Evolutionary conservation across 2,329 filamentous ascomycete species (phyloP).

Genomic region (Aspergillaceae sp.): DNA sequence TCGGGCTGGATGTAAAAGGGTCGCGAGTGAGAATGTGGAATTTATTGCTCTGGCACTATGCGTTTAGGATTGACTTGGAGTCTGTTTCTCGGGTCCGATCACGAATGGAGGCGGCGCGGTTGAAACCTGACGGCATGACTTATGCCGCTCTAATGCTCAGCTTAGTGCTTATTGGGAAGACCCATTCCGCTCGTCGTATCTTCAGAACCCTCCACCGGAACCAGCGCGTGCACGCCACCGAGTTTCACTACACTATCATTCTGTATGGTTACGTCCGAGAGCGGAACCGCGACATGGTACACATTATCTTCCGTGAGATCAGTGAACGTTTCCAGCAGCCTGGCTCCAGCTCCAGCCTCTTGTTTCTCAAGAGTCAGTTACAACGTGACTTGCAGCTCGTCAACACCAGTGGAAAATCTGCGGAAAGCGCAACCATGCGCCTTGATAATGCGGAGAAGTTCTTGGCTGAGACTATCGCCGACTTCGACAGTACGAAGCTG

Average conservation of each 20-base stretch:
- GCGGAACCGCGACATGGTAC: conserved; percentile 41
- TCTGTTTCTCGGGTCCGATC: conserved; percentile 47
- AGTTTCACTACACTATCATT: conserved; percentile 41
- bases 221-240: conserved; percentile 29
- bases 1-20: conserved; percentile 43
- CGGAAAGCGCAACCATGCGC: conserved; percentile 10
- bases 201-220: conserved; percentile 32
- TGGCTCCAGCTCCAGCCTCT: conserved; percentile 25
- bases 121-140: conserved; percentile 49
- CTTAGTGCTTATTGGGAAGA: conserved; percentile 44
- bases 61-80: conserved; percentile 51
- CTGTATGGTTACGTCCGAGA: conserved; percentile 42
- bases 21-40: conserved; percentile 67
- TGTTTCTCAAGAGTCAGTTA: conserved; percentile 28
- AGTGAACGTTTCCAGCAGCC: conserved; percentile 26
- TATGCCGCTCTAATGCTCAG: conserved; percentile 55
- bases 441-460: conserved; percentile 29
- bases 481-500: conserved; percentile 33
- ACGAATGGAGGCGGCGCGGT: conserved; percentile 45
- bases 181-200: conserved; percentile 49
- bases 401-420: conserved; percentile 6
- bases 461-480: conserved; percentile 30
- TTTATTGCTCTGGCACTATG: conserved; percentile 60
- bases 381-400: conserved; percentile 24
- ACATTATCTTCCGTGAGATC: conserved; percentile 42